These are phyloP conservation scores for Colletotrichum filicis DNA, from an alignment of 2,329 filamentous ascomycete species.

Conservation along the genomic window DNA sequence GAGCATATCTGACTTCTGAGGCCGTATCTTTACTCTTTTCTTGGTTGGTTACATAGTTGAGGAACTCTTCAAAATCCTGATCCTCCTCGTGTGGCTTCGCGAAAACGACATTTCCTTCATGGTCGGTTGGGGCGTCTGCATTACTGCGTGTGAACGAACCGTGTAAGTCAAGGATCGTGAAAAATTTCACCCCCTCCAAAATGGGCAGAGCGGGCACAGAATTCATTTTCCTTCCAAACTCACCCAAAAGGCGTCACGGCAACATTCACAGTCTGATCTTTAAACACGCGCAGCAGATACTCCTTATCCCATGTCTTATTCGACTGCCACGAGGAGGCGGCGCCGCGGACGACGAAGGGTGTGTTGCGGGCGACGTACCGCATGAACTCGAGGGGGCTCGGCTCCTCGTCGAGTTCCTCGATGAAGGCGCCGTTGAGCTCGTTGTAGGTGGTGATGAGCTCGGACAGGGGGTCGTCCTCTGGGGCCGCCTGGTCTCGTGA, in stretches of 20 bases:
- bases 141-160: constrained; percentile 43
- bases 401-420: constrained; percentile 71
- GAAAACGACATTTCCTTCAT: constrained; percentile 59
- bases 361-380: constrained; percentile 78
- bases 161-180: constrained; percentile 17
- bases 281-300: constrained; percentile 68
- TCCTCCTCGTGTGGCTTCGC: constrained; percentile 78
- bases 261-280: constrained; percentile 73
- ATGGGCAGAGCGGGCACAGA: too few species aligned
- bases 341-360: constrained; percentile 77
- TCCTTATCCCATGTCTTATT: constrained; percentile 69
- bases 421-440: constrained; percentile 74
- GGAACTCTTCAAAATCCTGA: constrained; percentile 70
- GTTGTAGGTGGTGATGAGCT: constrained; percentile 76
- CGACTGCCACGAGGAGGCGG: constrained; percentile 72
- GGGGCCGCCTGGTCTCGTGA: neutral
- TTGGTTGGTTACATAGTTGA: constrained; percentile 65
- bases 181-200: neutral
- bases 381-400: constrained; percentile 83
- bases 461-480: constrained; percentile 57
- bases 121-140: constrained; percentile 63
- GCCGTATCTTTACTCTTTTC: constrained; percentile 39
- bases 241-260: constrained; percentile 81
- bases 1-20: constrained; percentile 74
- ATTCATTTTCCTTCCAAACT: constrained; percentile 34